Percentiles rank a stretch among this genome's conserved stretches.
These are phyloP conservation scores for maize (Zea mays) DNA, from an alignment of 176 grass and related monocot genomes.

Conservation along the genomic window Zm-B73-REFERENCE-NAM-5.0 NC_050103.1:180818501-180819000, in stretches of 20 bases:
- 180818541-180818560: constrained; percentile 82
- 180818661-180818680: not conserved
- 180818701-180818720: not conserved
- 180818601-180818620: constrained; percentile 46
- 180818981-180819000: constrained; percentile 66
- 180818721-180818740: not conserved
- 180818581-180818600: constrained; percentile 77
- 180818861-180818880: constrained; percentile 59
- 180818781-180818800: not conserved
- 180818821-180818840: constrained; percentile 52
- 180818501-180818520: constrained; percentile 88
- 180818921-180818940: constrained; percentile 68
- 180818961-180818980: constrained; percentile 64
- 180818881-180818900: constrained; percentile 58
- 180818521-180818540: constrained; percentile 67
- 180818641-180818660: constrained; percentile 64
- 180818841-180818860: constrained; percentile 51
- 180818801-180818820: not conserved
- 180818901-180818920: constrained; percentile 66
- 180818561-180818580: constrained; percentile 86
- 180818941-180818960: constrained; percentile 75
- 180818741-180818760: not conserved
- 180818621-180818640: constrained; percentile 41
- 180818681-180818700: not conserved
- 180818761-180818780: not conserved